Conservation (phyloP, 306 rosid species). For the Malus asiatica region DNA sequence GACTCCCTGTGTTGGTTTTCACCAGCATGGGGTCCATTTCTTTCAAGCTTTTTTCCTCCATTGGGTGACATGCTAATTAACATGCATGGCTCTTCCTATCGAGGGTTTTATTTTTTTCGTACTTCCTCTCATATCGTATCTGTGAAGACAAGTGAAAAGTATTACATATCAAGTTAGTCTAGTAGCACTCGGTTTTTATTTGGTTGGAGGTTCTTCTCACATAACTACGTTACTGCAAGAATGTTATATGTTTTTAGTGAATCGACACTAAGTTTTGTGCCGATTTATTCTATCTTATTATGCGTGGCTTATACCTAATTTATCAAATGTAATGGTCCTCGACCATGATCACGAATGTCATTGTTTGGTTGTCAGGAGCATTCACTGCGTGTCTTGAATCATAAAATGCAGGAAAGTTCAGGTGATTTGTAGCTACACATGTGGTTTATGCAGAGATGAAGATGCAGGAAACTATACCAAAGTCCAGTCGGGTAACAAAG, state of each 20-base stretch:
- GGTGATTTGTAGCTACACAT: background rate
- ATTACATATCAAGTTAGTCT: no score
- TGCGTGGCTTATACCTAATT: background rate
- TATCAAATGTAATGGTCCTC: background rate
- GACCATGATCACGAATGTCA: background rate
- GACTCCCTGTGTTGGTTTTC: slow-evolving; percentile 26
- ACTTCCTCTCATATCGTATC: slow-evolving; percentile 21
- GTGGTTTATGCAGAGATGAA: background rate
- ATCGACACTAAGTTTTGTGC: no score
- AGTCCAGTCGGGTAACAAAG: slow-evolving; percentile 10
- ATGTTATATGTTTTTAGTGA: no score
- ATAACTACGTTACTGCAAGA: no score
- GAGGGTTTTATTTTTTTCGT: background rate
- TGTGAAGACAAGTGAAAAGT: slow-evolving; percentile 29
- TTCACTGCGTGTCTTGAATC: slow-evolving; percentile 2
- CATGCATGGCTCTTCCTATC: slow-evolving; percentile 54
- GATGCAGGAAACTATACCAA: background rate
- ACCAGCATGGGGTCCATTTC: slow-evolving; percentile 55
- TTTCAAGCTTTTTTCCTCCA: slow-evolving; percentile 45
- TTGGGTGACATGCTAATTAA: slow-evolving; percentile 54
- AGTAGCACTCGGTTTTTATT: no score
- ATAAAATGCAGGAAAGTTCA: slow-evolving; percentile 8
- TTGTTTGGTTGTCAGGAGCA: background rate
- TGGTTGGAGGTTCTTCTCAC: no score
- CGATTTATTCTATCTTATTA: no score